Evolutionary conservation across 1,284 basidiomycete genomes (phyloP), one percentile per base, ranked within the genome.

Genomic region (Pyrrhoderma lamaoense): DNA sequence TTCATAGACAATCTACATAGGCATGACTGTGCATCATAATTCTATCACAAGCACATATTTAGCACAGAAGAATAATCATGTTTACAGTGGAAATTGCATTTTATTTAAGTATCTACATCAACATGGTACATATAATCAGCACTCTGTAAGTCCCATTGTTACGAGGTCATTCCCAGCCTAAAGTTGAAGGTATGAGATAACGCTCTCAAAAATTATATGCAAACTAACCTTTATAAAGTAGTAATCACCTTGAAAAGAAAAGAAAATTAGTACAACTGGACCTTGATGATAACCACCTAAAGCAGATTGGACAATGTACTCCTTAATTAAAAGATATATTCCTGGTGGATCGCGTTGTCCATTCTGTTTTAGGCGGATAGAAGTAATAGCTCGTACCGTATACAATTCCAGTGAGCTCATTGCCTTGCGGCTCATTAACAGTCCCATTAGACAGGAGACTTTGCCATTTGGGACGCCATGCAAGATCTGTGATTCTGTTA

Each of bases 361-460:
- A 38, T 13, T 27, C 22, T 16, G 43, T 34, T 40, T 8, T 8
- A 14, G 8, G 19, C 21, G 27, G 27, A 11, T 31, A 5, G 11
- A 31, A 5, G 27, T 5, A 31, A 31, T 5, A 8, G 46, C 8
- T 59, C 71, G 47, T 55, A 77, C 82, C 82, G 59, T 84, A 85
- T 19, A 80, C 74, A 47, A 76, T 81, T 0, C 82, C 82, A 0
- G 82, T 85, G 45, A 77, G 62, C 53, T 75, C 75, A 60, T 80
- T 82, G n/a, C 21, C 21, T 5, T 4, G 5, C 37, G 71, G 67
- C 59, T 71, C 70, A 60, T 83, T 79, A 7, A 82, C 79, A 0
- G 82, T 85, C 22, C 80, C 82, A 57, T 85, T 84, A 1, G 80
- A 77, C 31, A 85, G 65, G 21, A 85, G 62, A 58, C 78, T 80